A percentile compares a stretch with the other conserved stretches of the same genome.
Evolutionary conservation across 345 rosid species (phyloP).

Genomic region (Citrus hindsii): DNA sequence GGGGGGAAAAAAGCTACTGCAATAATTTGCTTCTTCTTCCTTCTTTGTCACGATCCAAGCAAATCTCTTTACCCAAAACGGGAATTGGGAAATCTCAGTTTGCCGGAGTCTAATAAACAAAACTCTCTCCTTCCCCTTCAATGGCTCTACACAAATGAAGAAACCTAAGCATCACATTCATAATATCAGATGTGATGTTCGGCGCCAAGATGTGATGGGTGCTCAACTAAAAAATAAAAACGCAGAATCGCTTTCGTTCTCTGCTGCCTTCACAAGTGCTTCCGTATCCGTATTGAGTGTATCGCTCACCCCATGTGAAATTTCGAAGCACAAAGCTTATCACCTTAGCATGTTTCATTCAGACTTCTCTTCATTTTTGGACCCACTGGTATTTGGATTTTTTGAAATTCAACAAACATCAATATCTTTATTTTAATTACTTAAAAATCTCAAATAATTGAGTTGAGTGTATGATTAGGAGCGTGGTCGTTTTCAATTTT

Average conservation of each 20-base stretch:
- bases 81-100: background rate
- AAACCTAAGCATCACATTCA: background rate
- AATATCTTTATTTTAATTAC: background rate
- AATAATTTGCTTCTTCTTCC: too few species aligned
- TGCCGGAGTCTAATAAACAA: background rate
- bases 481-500: background rate
- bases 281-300: background rate
- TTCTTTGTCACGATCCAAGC: too few species aligned
- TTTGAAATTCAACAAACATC: background rate
- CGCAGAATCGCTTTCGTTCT: background rate
- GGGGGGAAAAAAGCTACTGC: too few species aligned
- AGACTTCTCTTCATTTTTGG: background rate
- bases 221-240: background rate
- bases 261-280: background rate
- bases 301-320: background rate
- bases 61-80: background rate
- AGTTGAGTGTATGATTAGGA: background rate
- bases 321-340: background rate
- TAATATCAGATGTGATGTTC: background rate
- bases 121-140: background rate
- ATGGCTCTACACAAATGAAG: background rate
- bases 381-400: background rate
- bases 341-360: background rate
- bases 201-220: background rate
- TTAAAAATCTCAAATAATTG: background rate